Evolutionary conservation across 2,329 filamentous ascomycete species (phyloP), one percentile per base, ranked within the genome.

Genomic region (Capronia epimyces): DNA sequence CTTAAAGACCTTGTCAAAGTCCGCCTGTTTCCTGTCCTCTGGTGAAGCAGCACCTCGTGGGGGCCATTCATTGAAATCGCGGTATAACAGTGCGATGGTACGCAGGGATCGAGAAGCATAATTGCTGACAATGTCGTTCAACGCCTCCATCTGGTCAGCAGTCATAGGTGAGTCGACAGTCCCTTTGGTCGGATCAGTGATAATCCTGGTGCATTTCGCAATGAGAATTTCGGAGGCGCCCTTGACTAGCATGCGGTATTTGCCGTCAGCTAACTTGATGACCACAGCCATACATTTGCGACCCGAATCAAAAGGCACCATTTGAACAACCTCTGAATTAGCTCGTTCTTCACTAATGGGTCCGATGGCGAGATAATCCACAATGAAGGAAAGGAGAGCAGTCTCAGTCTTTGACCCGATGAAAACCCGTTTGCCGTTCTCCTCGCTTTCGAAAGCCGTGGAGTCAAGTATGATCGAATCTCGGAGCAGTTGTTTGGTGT

Each of bases 11-110:
- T 82, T 75, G 40, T 86, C 82, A 56, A 88, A 85, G 7, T 75
- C 69, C n/a, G 82, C 76, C 49, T 84, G 78, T 31, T 75, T 76
- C 60, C 75, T 75, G 65, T 84, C 75, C 41, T 82, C 79, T 18
- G 70, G 64, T 36, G 71, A 75, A 25, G 71, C 79, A 13, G 77
- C 79, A 42, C 78, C 76, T 53, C 74, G 78, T 3, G 89, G 89
- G 25, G 90, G 89, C 89, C 89, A 95, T 46, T 80, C 78, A 20
- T 87, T 80, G 59, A 93, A 95, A 61, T 95, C 89, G 49, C 83
- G 84, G 69, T 89, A 94, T 46, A 89, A 76, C 57, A 95, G 78
- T 37, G 84, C 87, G 60, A 95, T 94, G 1, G 89, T 94, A 56
- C 89, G 81, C 25, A 95, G 76, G 6, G 89, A 94, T 15, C 84